Conservation (phyloP, 192 early-diverging fungal genomes). For the Gorgonomyces haynaldii region DNA sequence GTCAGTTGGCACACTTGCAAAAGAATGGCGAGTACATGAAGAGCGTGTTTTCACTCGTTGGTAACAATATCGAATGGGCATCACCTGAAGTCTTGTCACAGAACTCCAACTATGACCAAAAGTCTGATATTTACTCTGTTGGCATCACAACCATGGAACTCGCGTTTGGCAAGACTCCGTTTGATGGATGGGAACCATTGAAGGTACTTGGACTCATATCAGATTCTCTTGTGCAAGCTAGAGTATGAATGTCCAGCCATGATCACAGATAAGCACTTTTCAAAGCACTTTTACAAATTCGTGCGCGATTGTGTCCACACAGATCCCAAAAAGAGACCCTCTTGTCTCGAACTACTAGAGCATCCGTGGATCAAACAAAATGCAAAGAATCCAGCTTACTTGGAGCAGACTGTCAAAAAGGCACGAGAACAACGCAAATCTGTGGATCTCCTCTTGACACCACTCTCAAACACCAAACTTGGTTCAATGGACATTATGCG, state of each 20-base stretch:
- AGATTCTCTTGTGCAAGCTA: slow-evolving; percentile 36
- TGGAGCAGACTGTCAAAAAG: slow-evolving; percentile 12
- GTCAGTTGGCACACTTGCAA: slow-evolving; percentile 33
- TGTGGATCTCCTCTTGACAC: too few relatives aligned
- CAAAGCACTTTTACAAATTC: slow-evolving; percentile 25
- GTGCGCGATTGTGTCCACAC: slow-evolving; percentile 26
- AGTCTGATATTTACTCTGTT: slow-evolving; percentile 47
- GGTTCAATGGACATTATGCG: too few relatives aligned
- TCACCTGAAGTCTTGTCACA: slow-evolving; percentile 39
- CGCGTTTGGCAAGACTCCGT: slow-evolving; percentile 40
- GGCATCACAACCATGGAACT: slow-evolving; percentile 50
- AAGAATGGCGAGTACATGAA: slow-evolving; percentile 25
- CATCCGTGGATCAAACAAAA: slow-evolving; percentile 29
- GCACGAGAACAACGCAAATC: too few relatives aligned
- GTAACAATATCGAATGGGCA: slow-evolving; percentile 48
- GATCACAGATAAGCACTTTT: slow-evolving; percentile 20
- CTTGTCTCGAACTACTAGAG: slow-evolving; percentile 19
- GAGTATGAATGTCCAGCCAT: slow-evolving; percentile 37
- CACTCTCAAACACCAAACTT: too few relatives aligned
- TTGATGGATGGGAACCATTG: slow-evolving; percentile 41
- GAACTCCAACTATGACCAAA: slow-evolving; percentile 36
- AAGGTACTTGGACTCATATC: slow-evolving; percentile 19
- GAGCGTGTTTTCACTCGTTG: slow-evolving; percentile 38
- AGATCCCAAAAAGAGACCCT: slow-evolving; percentile 25
- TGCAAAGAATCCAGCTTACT: slow-evolving; percentile 12